Base-by-base conservation (phyloP, 768 basidiomycete genomes). In the Calocybe gangraenosa region DNA sequence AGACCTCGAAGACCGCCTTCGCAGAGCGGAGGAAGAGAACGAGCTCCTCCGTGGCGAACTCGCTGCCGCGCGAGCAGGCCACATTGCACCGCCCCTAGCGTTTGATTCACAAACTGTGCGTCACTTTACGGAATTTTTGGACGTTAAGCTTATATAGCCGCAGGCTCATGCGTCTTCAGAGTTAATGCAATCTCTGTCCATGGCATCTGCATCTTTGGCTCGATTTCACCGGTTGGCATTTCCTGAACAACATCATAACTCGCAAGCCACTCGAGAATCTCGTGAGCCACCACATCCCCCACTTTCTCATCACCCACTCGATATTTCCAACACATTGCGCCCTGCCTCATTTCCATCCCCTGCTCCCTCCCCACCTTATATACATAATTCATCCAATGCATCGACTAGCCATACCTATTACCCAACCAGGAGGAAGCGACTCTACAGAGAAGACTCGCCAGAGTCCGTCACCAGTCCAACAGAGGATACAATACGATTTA, bases 21-120 rank as follows among this genome's bases (percentile, higher is more conserved):
- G 66, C n/a, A 65, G 58, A 23, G 68, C 70, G 10, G 81, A 84
- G 52, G 73, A 70, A 23, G 81, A 84, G 58, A 82, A 81, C 53
- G 62, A 35, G 1, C 61, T 65, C 23, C 63, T 84, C 34, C 70
- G 70, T 21, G 65, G 65, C 41, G 78, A 82, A 51, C 58, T 84
- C 31, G 67, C 68, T 15, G 56, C 65, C 19, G 64, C 71, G 34
- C 67, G 70, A 38, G 67, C 70, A 47, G 66, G 63, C 42, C 65
- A 66, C 43, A 62, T 60, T 34, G 60, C 53, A 42, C 64, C 64
- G 46, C 45, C 54, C 51, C 55, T 52, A 51, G 50, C 44, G 34
- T 59, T 38, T 35, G 59, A 55, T 55, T 55, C 55, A 46, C 58
- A 69, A 46, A 61, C 63, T 9, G 70, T 73, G 48, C 21, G 68